A percentile compares a stretch with the other conserved stretches of the same genome.
These are phyloP conservation scores for Leccinum ambiguum DNA, from an alignment of 1,284 basidiomycete species.

Conservation along the genomic window DNA sequence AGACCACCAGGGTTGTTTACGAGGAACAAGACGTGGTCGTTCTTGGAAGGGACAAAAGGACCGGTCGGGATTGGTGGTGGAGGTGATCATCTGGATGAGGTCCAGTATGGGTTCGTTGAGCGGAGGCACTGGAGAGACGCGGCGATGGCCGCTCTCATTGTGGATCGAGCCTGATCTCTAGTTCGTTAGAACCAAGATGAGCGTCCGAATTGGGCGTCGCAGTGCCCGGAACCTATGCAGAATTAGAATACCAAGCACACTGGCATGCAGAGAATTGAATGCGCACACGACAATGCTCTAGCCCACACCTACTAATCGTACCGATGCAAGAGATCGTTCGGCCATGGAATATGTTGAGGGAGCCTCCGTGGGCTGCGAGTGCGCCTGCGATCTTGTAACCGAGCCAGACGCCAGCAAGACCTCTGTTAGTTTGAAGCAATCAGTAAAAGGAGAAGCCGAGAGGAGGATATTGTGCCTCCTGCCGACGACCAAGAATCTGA, in stretches of 20 bases:
- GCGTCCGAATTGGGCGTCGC: slow-evolving; percentile 46
- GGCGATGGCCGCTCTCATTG: slow-evolving; percentile 84
- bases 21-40: slow-evolving; percentile 67
- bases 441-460: not conserved
- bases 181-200: slow-evolving; percentile 63
- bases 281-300: slow-evolving; percentile 87
- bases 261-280: not conserved
- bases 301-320: slow-evolving; percentile 81
- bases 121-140: slow-evolving; percentile 69
- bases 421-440: slow-evolving; percentile 44
- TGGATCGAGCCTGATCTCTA: slow-evolving; percentile 93
- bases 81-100: slow-evolving; percentile 73
- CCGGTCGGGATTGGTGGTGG: slow-evolving; percentile 77
- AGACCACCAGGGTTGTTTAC: slow-evolving; percentile 88
- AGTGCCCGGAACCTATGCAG: slow-evolving; percentile 75
- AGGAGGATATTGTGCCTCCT: slow-evolving; percentile 52
- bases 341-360: slow-evolving; percentile 71
- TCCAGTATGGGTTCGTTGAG: slow-evolving; percentile 52
- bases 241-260: not conserved
- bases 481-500: slow-evolving; percentile 84
- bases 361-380: slow-evolving; percentile 68
- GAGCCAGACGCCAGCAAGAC: slow-evolving; percentile 85
- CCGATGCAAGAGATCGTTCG: slow-evolving; percentile 65
- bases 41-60: slow-evolving; percentile 78
- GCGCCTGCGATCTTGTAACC: slow-evolving; percentile 94